Evolutionary conservation across 768 basidiomycete species (phyloP), one percentile per base, ranked within the genome.

Genomic region (Auriscalpium orientale): DNA sequence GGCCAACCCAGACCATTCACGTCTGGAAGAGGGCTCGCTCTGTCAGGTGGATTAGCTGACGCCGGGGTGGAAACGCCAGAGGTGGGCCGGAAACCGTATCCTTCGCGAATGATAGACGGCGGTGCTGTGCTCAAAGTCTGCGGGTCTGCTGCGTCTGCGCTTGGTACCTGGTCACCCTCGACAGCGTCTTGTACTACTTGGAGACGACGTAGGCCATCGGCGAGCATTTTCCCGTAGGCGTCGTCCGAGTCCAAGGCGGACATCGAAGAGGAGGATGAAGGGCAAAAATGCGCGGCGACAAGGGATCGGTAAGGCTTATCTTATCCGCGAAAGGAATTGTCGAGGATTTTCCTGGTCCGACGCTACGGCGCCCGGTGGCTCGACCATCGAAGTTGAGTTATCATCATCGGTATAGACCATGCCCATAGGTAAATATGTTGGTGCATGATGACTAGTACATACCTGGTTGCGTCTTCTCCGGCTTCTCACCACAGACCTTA

Each of bases 1-100:
- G 94, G 94, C 93, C 94, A 95, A 8, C 93, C 94, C 9, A 97
- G 79, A 53, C 94, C 94, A 65, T 92, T 80, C 50, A 80, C 71
- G 70, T 76, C 76, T 47, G 75, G 71, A 48, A 77, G 63, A 61
- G 76, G 71, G 66, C 69, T 70, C 33, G 50, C 61, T 50, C 66
- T 65, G 51, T 56, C 62, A 57, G 65, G 61, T 55, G 70, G 61
- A 21, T 70, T 60, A 40, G 67, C 67, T 6, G 68, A 71, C 18
- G 76, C 72, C 47, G 87, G 90, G 10, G 85, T 88, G 45, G 80
- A 79, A 45, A 78, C 66, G 4, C 86, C 87, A 9, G 89, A 92
- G 36, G 79, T 70, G 15, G 80, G 73, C 11, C 88, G 81, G 70
- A 92, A 92, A 54, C 91, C 91, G 70, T 91, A 91, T 52, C 88